Conservation (phyloP, 495 filamentous ascomycete species). For the Chaetomium tenue region DNA sequence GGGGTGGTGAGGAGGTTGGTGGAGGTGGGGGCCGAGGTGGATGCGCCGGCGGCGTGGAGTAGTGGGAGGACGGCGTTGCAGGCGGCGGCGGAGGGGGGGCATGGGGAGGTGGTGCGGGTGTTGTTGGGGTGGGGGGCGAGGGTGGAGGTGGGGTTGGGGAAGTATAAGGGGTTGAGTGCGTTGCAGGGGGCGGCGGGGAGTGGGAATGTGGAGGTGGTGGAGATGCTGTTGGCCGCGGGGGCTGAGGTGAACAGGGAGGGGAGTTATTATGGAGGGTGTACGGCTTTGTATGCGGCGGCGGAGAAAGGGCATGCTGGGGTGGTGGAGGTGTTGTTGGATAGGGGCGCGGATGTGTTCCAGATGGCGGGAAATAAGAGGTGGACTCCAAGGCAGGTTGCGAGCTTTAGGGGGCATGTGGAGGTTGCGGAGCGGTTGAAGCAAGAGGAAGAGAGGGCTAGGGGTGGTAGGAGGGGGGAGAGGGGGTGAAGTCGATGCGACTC, state of each 20-base stretch:
- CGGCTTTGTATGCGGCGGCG: slow-evolving; percentile 1
- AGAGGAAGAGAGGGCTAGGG: not conserved
- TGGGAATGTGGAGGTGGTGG: not conserved
- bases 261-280: not conserved
- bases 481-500: no score
- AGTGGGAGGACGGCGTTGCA: not conserved
- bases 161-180: not conserved
- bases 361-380: not conserved
- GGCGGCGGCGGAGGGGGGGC: not conserved
- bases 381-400: not conserved
- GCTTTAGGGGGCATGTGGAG: not conserved
- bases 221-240: not conserved
- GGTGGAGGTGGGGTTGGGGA: not conserved
- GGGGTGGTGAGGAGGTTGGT: not conserved
- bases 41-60: not conserved
- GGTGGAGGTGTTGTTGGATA: not conserved
- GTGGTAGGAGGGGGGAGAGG: no score
- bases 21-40: not conserved
- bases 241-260: not conserved
- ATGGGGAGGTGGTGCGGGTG: not conserved
- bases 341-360: not conserved
- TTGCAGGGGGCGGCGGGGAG: not conserved
- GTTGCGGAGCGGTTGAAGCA: not conserved
- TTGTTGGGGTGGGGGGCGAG: not conserved
- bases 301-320: not conserved